Evolutionary conservation across 345 rosid species (phyloP), one percentile per base, ranked within the genome.

Genomic region (Hibiscus syriacus): DNA sequence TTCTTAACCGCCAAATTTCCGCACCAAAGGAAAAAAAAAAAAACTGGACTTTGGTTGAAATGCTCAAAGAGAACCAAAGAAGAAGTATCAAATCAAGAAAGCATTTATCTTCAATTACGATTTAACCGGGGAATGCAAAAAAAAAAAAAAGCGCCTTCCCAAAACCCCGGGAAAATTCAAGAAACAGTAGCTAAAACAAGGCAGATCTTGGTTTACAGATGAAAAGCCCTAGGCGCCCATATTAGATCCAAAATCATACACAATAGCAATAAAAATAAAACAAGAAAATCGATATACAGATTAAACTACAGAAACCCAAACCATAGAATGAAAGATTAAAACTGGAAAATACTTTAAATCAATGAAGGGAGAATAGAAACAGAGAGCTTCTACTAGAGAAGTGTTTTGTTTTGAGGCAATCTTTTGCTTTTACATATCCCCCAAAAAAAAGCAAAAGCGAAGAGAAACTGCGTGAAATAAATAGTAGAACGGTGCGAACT

Each of bases 71-170:
- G 32, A 29, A 29, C 32, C 32, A 29, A n/a, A n/a, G n/a, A n/a
- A n/a, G n/a, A n/a, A 41, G n/a, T 41, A 41, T 12, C 46, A 41
- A 43, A 43, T 43, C 48, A 12, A 3, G 48, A 83, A 71, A 78
- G 49, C 19, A 22, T 9, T 68, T 53, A 77, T 84, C 75, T 81
- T 73, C 83, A n/a, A n/a, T n/a, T n/a, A n/a, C n/a, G n/a, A n/a
- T n/a, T n/a, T n/a, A n/a, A n/a, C n/a, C n/a, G n/a, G n/a, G n/a
- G n/a, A n/a, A n/a, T n/a, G n/a, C n/a, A n/a, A n/a, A n/a, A n/a
- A n/a, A n/a, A n/a, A n/a, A n/a, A n/a, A n/a, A n/a, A n/a, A n/a
- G n/a, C n/a, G n/a, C n/a, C n/a, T n/a, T n/a, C n/a, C n/a, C n/a
- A n/a, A n/a, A n/a, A n/a, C n/a, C n/a, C n/a, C n/a, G n/a, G n/a